A percentile compares a stretch with the other conserved stretches of the same genome.
Evolutionary conservation across 345 rosid genomes (phyloP).

Genomic region (Dipteronia dyeriana): DNA sequence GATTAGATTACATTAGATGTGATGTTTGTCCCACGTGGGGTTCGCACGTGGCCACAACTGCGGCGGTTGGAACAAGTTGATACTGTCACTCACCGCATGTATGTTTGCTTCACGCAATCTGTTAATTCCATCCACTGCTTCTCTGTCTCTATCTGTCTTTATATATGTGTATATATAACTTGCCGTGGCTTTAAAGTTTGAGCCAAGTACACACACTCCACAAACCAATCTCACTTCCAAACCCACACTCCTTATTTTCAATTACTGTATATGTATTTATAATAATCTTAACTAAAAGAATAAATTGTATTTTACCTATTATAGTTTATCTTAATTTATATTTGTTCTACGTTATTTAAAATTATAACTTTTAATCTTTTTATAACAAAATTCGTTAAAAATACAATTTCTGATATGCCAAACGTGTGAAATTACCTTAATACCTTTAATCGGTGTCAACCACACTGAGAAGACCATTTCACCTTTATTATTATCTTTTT

Average conservation of each 20-base stretch:
- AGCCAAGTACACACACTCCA: slow-evolving; percentile 4
- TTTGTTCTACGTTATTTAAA: no score
- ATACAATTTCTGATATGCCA: no score
- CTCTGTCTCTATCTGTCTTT: background rate
- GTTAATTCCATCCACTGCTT: slow-evolving; percentile 2
- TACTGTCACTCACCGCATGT: slow-evolving; percentile 40
- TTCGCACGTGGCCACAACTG: slow-evolving; percentile 36
- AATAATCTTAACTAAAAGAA: no score
- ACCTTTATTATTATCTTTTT: no score
- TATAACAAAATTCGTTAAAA: no score
- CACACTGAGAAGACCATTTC: no score
- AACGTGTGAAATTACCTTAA: no score
- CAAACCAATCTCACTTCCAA: background rate
- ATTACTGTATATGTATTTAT: slow-evolving; percentile 2
- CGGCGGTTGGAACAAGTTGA: slow-evolving; percentile 42
- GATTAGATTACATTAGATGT: slow-evolving; percentile 10
- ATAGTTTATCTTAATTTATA: no score
- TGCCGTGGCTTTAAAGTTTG: slow-evolving; percentile 48
- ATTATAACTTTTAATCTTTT: no score
- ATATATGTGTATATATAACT: background rate
- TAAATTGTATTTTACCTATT: no score
- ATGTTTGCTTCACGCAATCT: slow-evolving; percentile 58
- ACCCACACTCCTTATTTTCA: no score
- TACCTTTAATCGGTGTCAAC: no score
- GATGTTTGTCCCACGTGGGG: slow-evolving; percentile 39